These are phyloP conservation scores for Neoboletus subvelutipes DNA, from an alignment of 768 basidiomycete genomes.

Conservation along the genomic window DNA sequence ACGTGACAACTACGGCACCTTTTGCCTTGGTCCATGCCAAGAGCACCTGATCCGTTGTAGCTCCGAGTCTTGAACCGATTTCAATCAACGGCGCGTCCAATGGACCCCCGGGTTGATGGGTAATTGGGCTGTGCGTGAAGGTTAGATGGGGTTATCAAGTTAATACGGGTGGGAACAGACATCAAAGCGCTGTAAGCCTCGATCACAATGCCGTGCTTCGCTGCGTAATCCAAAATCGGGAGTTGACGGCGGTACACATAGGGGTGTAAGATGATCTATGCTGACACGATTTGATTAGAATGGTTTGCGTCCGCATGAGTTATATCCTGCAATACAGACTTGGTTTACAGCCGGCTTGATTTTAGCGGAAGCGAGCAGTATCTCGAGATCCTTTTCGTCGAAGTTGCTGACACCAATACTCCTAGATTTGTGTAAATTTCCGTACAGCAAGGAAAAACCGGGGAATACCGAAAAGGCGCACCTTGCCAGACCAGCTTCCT, in stretches of 20 bases:
- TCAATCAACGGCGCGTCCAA: slow-evolving; percentile 56
- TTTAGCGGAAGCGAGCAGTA: slow-evolving; percentile 57
- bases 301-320: neutral
- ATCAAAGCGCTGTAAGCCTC: slow-evolving; percentile 72
- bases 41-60: slow-evolving; percentile 63
- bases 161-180: slow-evolving; percentile 35
- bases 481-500: slow-evolving; percentile 58
- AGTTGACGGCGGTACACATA: slow-evolving; percentile 59
- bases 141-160: neutral
- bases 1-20: slow-evolving; percentile 66
- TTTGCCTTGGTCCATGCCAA: slow-evolving; percentile 73
- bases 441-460: neutral
- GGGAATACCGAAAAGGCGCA: slow-evolving; percentile 22
- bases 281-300: neutral
- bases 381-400: slow-evolving; percentile 49
- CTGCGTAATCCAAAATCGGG: slow-evolving; percentile 56
- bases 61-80: slow-evolving; percentile 51
- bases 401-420: slow-evolving; percentile 78
- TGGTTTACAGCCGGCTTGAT: slow-evolving; percentile 69
- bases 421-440: slow-evolving; percentile 34
- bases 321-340: slow-evolving; percentile 34
- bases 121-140: slow-evolving; percentile 50
- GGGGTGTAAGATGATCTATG: slow-evolving; percentile 70
- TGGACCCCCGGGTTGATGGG: slow-evolving; percentile 57
- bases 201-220: slow-evolving; percentile 57